Evolutionary conservation across 495 filamentous ascomycete species (phyloP).

Genomic region (Lentithecium fluviatile): DNA sequence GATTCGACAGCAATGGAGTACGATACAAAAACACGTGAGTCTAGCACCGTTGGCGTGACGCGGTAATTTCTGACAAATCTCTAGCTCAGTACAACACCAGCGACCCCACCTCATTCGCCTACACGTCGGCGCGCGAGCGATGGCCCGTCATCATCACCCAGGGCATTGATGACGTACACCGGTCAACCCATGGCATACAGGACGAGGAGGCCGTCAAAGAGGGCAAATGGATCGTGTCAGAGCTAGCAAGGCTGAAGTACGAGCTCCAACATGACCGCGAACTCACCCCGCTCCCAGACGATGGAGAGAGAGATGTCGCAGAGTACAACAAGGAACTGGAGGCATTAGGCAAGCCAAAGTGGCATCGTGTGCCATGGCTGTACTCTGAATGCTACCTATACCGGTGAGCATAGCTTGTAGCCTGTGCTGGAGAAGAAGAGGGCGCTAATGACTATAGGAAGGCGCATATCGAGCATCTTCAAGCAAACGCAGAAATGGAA

Average conservation of each 20-base stretch:
- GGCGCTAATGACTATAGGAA: constrained; percentile 43
- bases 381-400: constrained; percentile 95
- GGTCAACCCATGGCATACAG: constrained; percentile 60
- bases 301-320: constrained; percentile 74
- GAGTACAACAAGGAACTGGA: constrained; percentile 85
- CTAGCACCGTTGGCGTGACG: not conserved
- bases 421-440: not conserved
- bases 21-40: constrained; percentile 48
- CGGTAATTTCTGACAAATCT: not conserved
- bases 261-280: constrained; percentile 88
- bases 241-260: constrained; percentile 84
- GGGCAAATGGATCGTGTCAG: constrained; percentile 80
- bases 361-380: constrained; percentile 85
- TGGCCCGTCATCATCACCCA: constrained; percentile 95
- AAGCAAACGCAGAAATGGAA: constrained; percentile 82
- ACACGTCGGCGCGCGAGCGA: constrained; percentile 72
- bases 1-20: constrained; percentile 45
- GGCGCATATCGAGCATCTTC: constrained; percentile 75
- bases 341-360: constrained; percentile 67
- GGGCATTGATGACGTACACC: constrained; percentile 91
- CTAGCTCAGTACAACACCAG: constrained; percentile 74
- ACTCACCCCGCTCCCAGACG: constrained; percentile 78
- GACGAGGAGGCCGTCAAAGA: constrained; percentile 67
- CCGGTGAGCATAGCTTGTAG: constrained; percentile 50
- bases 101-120: constrained; percentile 85